Evolutionary conservation across 2,329 filamentous ascomycete species (phyloP).

Genomic region (Pseudocercospora ulei): DNA sequence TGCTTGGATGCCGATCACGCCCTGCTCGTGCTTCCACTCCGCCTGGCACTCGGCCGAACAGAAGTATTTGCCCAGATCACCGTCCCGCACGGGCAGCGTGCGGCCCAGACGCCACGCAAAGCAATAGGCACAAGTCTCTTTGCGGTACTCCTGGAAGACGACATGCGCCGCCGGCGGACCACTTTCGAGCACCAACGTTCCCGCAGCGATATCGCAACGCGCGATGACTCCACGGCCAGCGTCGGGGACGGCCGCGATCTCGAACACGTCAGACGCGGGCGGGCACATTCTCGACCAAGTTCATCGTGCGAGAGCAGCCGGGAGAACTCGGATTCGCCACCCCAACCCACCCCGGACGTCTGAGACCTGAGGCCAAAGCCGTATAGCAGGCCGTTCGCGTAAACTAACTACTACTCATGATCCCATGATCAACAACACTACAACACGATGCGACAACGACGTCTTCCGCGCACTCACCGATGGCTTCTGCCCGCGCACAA

Average conservation of each 20-base stretch:
- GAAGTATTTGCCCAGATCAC: slow-evolving; percentile 38
- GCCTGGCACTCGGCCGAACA: slow-evolving; percentile 35
- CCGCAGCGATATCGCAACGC: slow-evolving; percentile 30
- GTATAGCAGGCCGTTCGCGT: no score
- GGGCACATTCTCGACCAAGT: slow-evolving; percentile 11
- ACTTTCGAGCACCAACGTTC: slow-evolving; percentile 35
- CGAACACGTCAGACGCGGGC: slow-evolving; percentile 27
- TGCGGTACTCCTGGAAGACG: slow-evolving; percentile 40
- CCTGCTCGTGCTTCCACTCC: slow-evolving; percentile 32
- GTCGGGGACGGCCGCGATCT: slow-evolving; percentile 36
- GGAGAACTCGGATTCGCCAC: no score
- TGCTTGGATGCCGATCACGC: slow-evolving; percentile 27
- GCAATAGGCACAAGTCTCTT: slow-evolving; percentile 43
- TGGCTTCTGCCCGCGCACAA: no score
- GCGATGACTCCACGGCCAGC: slow-evolving; percentile 43
- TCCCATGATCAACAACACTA: no score
- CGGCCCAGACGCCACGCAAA: slow-evolving; percentile 41
- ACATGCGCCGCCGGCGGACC: slow-evolving; percentile 37
- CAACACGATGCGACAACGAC: no score
- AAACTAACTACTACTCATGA: no score
- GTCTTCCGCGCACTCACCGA: no score
- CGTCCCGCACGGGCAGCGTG: slow-evolving; percentile 36
- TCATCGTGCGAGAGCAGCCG: slow-evolving; percentile 3
- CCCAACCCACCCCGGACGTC: no score
- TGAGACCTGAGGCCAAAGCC: no score